phyloP scores from a whole-genome alignment of 306 rosid species.

The Spatholobus suberectus region DNA sequence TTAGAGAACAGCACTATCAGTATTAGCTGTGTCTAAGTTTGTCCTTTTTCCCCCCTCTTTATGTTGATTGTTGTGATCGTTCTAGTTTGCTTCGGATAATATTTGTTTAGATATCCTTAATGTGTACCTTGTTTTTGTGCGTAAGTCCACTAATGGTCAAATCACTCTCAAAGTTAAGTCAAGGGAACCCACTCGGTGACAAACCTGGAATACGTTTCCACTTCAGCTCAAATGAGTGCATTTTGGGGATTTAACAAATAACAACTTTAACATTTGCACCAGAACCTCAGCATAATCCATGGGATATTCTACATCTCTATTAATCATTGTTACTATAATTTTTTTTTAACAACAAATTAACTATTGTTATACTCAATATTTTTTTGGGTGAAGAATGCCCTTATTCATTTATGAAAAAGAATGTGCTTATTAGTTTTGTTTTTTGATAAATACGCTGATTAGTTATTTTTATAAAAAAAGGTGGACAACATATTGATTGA shows the following conservation, averaged over 20 bases:
- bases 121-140: background rate
- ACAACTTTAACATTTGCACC: background rate
- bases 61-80: background rate
- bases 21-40: too few species aligned
- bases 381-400: background rate
- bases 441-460: too few species aligned
- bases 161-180: background rate
- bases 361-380: background rate
- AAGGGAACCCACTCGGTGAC: background rate
- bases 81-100: background rate
- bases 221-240: background rate
- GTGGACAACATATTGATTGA: too few species aligned
- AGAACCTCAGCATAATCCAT: background rate
- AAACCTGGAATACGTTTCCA: background rate
- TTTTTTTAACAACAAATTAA: background rate
- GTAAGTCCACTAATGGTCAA: background rate
- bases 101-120: background rate
- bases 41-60: too few species aligned
- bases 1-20: too few species aligned
- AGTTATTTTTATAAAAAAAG: too few species aligned
- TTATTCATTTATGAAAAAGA: too few species aligned
- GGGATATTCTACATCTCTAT: background rate
- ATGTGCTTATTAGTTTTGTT: background rate
- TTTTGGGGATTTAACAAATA: background rate
- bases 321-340: background rate